Evolutionary conservation across 345 rosid genomes (phyloP).

Genomic region (Pseudoturritis turrita): DNA sequence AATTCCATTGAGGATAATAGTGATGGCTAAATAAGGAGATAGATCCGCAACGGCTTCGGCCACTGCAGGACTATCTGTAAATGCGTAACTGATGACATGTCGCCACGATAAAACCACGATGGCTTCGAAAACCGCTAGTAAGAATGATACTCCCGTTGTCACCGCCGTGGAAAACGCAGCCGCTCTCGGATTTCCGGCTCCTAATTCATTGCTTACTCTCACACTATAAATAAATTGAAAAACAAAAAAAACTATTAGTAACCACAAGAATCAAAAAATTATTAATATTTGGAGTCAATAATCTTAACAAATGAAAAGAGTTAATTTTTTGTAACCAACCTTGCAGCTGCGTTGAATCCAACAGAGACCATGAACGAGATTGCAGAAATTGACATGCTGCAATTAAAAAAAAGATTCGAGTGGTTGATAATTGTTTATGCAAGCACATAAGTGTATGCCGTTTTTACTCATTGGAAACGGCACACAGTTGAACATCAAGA

Average conservation of each 20-base stretch:
- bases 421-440: neutral
- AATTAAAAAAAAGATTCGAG: neutral
- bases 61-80: constrained; percentile 52
- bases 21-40: constrained; percentile 48
- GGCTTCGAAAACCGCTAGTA: constrained; percentile 42
- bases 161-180: constrained; percentile 49
- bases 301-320: neutral
- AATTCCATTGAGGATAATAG: constrained; percentile 40
- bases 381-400: constrained; percentile 61
- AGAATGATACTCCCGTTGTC: constrained; percentile 41
- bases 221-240: constrained; percentile 34
- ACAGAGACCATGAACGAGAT: constrained; percentile 60
- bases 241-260: neutral
- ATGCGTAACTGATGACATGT: constrained; percentile 48
- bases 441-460: neutral
- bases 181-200: constrained; percentile 67
- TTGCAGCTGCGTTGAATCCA: constrained; percentile 76
- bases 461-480: neutral
- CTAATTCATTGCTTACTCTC: constrained; percentile 68
- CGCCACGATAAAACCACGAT: constrained; percentile 41
- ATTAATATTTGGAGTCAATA: too few relatives aligned
- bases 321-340: constrained; percentile 34
- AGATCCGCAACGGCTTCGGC: constrained; percentile 52
- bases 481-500: neutral
- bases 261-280: neutral